phyloP scores from a whole-genome alignment of 1,284 basidiomycete genomes.

The Hypsizygus ulmarius region DNA sequence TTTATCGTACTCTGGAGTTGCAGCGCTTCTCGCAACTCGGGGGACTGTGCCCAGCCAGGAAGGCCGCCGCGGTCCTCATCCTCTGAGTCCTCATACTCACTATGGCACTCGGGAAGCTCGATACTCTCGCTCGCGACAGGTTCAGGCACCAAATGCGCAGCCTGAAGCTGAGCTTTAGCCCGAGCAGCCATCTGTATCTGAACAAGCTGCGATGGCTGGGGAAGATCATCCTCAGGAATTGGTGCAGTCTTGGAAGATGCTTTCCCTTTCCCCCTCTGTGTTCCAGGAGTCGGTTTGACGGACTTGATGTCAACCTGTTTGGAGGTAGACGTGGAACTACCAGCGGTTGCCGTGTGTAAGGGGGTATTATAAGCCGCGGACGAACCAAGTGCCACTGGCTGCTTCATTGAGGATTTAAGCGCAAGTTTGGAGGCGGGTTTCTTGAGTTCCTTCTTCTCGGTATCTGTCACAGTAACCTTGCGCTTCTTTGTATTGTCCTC shows the following conservation, averaged over 20 bases:
- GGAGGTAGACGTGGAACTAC: constrained; percentile 19
- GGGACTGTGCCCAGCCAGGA: constrained; percentile 89
- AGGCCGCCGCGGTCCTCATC: constrained; percentile 76
- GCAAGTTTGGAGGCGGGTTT: constrained; percentile 49
- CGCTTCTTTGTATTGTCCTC: constrained; percentile 73
- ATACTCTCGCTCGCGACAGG: constrained; percentile 76
- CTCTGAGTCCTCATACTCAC: constrained; percentile 94
- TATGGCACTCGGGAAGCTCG: constrained; percentile 90
- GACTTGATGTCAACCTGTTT: constrained; percentile 34
- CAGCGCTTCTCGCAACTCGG: constrained; percentile 75
- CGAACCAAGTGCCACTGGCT: constrained; percentile 31
- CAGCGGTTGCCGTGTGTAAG: constrained; percentile 23
- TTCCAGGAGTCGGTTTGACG: constrained; percentile 29
- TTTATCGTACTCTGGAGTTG: constrained; percentile 80
- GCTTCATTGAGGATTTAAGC: constrained; percentile 35
- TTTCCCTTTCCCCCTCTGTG: constrained; percentile 52
- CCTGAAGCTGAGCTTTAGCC: constrained; percentile 62
- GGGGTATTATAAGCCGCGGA: constrained; percentile 35
- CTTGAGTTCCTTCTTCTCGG: constrained; percentile 60
- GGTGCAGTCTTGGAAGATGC: constrained; percentile 27
- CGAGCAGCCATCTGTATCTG: constrained; percentile 69
- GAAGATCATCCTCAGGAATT: constrained; percentile 44
- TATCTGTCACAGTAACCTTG: constrained; percentile 47
- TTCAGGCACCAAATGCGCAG: constrained; percentile 47
- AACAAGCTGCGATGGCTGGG: constrained; percentile 59